Conservation (phyloP, 306 rosid species). For the Pterocarpus santalinus region DNA sequence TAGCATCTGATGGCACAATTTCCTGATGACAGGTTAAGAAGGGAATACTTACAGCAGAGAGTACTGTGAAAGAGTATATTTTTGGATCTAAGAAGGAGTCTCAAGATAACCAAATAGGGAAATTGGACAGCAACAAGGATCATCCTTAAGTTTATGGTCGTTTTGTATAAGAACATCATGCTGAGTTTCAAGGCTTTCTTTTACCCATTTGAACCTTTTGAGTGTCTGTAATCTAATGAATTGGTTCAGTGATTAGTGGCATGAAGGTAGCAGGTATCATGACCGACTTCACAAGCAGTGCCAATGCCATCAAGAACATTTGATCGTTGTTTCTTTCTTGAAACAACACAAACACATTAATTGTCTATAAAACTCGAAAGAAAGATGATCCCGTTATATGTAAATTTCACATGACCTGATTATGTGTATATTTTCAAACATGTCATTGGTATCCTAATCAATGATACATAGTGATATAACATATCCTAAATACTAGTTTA, state of each 20-base stretch:
- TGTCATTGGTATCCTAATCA: too few relatives aligned
- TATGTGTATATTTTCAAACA: too few relatives aligned
- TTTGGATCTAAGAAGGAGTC: conserved; percentile 63
- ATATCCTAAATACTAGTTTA: too few relatives aligned
- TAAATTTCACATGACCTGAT: too few relatives aligned
- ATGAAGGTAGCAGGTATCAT: not conserved
- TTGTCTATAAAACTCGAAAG: too few relatives aligned
- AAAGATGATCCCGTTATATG: too few relatives aligned
- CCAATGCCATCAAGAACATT: not conserved
- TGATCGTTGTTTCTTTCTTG: too few relatives aligned
- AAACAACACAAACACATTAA: too few relatives aligned
- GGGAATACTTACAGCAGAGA: conserved; percentile 61
- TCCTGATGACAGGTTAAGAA: conserved; percentile 64
- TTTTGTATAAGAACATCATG: conserved; percentile 38
- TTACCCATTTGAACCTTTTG: not conserved
- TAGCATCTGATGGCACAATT: conserved; percentile 33
- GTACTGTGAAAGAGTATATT: conserved; percentile 58
- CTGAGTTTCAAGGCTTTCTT: conserved; percentile 24
- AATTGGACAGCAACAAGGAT: conserved; percentile 53
- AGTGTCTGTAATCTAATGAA: not conserved
- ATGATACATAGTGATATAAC: too few relatives aligned
- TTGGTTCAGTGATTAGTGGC: not conserved
- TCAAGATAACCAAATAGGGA: conserved; percentile 51
- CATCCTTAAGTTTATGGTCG: conserved; percentile 42
- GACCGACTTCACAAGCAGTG: not conserved